These are phyloP conservation scores for Nannizzia gypsea DNA, from an alignment of 2,329 filamentous ascomycete genomes.

Conservation along the genomic window DNA sequence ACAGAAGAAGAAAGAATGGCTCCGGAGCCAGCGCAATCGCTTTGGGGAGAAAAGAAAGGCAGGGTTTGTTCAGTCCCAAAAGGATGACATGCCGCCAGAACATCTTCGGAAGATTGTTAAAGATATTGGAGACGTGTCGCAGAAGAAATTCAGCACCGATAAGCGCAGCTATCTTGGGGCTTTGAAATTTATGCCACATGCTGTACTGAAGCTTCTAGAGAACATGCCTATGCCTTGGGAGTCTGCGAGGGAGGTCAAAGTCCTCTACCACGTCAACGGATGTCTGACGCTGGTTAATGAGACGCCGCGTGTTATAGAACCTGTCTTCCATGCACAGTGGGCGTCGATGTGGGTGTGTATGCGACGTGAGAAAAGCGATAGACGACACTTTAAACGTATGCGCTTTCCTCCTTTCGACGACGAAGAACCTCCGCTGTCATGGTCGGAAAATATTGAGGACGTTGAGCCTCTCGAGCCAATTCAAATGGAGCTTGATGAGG, in stretches of 20 bases:
- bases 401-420: conserved; percentile 97
- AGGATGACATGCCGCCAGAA: conserved; percentile 96
- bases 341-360: conserved; percentile 99
- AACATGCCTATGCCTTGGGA: conserved; percentile 99
- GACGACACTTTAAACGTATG: conserved; percentile 96
- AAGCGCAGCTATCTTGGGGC: conserved; percentile 96
- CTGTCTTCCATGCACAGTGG: conserved; percentile 97
- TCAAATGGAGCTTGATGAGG: conserved; percentile 94
- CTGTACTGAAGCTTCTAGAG: conserved; percentile 89
- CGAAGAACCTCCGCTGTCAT: conserved; percentile 91
- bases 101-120: conserved; percentile 96
- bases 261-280: conserved; percentile 95
- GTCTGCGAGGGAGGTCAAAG: conserved; percentile 88
- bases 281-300: conserved; percentile 96
- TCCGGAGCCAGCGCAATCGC: conserved; percentile 76
- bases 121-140: conserved; percentile 97
- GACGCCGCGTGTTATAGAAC: conserved; percentile 89
- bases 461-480: conserved; percentile 96
- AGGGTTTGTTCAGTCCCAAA: conserved; percentile 94
- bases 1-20: conserved; percentile 98
- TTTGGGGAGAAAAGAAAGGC: conserved; percentile 96
- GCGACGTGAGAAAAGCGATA: conserved; percentile 93
- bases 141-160: conserved; percentile 98
- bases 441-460: conserved; percentile 98
- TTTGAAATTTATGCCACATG: conserved; percentile 98